These are phyloP conservation scores for Epichloe glyceriae DNA, from an alignment of 2,329 filamentous ascomycete species.

Conservation along the genomic window DNA sequence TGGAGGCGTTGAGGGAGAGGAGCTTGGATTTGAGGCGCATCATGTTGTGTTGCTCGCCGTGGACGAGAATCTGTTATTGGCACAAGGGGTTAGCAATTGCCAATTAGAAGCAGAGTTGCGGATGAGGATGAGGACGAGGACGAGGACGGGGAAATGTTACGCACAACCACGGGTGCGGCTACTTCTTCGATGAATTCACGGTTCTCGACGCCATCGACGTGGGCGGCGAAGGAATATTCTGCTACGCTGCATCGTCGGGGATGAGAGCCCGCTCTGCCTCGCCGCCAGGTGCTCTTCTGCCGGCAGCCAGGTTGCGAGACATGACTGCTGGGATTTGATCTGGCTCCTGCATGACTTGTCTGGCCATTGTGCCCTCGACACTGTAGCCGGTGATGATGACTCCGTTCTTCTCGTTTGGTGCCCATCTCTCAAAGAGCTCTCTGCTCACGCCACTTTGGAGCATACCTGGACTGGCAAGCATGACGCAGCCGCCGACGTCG, in stretches of 20 bases:
- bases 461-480: constrained; percentile 97
- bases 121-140: too few relatives aligned
- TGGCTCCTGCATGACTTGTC: constrained; percentile 87
- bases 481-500: constrained; percentile 88
- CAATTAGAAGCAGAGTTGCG: background rate
- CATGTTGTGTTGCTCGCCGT: constrained; percentile 97
- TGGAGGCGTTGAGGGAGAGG: constrained; percentile 77
- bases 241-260: constrained; percentile 79
- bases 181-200: constrained; percentile 95
- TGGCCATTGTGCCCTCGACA: constrained; percentile 96
- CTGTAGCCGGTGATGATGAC: constrained; percentile 98
- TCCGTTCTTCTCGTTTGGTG: constrained; percentile 91
- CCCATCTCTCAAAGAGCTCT: constrained; percentile 89
- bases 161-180: constrained; percentile 76
- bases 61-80: constrained; percentile 65
- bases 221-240: constrained; percentile 90
- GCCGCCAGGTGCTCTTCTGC: constrained; percentile 46
- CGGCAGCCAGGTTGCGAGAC: constrained; percentile 54
- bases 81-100: background rate
- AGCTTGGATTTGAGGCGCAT: constrained; percentile 92
- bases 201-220: constrained; percentile 93
- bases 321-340: constrained; percentile 92
- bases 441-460: constrained; percentile 90
- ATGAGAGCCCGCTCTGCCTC: constrained; percentile 86
- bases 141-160: background rate